phyloP scores from a whole-genome alignment of 345 rosid genomes.

The Firmiana major region DNA sequence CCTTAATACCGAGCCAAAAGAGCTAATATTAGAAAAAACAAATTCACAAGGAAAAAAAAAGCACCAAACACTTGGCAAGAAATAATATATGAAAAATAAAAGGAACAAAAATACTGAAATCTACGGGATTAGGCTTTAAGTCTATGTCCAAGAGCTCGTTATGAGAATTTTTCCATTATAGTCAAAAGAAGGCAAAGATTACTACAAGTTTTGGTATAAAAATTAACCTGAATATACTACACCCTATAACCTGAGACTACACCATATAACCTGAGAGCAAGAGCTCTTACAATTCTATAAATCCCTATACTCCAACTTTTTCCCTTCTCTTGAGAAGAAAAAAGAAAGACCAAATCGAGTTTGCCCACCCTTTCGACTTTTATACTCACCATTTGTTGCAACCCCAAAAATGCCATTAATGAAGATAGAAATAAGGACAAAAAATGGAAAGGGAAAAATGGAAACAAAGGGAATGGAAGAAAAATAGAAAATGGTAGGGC shows the following conservation, averaged over 20 bases:
- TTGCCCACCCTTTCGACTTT: background rate
- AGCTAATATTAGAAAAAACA: too few relatives aligned
- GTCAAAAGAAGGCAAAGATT: too few relatives aligned
- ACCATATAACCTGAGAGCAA: background rate
- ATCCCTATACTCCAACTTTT: background rate
- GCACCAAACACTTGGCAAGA: too few relatives aligned
- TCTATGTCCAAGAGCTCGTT: background rate
- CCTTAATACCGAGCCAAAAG: too few relatives aligned
- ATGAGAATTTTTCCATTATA: too few relatives aligned
- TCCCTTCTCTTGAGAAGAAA: background rate
- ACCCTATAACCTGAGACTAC: background rate
- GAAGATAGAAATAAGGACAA: background rate
- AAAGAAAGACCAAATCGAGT: background rate
- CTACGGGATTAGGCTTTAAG: too few relatives aligned
- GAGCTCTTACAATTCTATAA: background rate
- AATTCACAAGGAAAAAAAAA: too few relatives aligned
- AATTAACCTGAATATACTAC: background rate
- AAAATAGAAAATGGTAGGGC: background rate
- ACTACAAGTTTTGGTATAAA: background rate
- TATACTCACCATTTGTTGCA: background rate
- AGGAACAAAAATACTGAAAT: background rate
- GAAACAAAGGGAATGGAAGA: background rate
- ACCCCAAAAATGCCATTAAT: background rate
- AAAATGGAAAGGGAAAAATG: background rate
- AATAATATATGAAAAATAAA: too few relatives aligned